Evolutionary conservation across 805 yeast genomes (phyloP).

Genomic region (Torulaspora delbrueckii): DNA sequence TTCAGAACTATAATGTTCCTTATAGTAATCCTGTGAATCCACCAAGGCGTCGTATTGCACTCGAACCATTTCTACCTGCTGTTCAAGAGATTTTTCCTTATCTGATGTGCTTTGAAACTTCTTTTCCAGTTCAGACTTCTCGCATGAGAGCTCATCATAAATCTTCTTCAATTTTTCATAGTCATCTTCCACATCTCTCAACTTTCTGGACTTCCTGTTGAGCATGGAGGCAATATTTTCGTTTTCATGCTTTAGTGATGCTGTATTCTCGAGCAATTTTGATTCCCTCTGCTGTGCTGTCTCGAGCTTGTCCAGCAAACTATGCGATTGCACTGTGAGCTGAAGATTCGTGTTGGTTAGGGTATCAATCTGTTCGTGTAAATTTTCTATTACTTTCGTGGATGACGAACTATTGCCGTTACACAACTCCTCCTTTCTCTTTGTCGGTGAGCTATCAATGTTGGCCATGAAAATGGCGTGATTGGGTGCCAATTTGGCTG

Average conservation of each 20-base stretch:
- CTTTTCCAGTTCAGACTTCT: constrained; percentile 7
- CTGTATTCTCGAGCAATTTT: constrained; percentile 48
- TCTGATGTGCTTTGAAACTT: constrained; percentile 8
- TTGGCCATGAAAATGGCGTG: constrained; percentile 29
- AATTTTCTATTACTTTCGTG: constrained; percentile 39
- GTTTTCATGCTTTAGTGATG: constrained; percentile 71
- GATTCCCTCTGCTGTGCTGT: constrained; percentile 38
- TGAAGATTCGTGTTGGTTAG: constrained; percentile 40
- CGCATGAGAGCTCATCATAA: constrained; percentile 3
- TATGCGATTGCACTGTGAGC: constrained; percentile 39
- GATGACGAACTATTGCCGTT: constrained; percentile 16
- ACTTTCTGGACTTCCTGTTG: constrained; percentile 64
- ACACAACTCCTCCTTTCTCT: constrained; percentile 2
- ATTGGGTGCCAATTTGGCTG: constrained; percentile 26
- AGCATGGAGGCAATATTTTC: constrained; percentile 66
- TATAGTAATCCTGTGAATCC: constrained; percentile 26
- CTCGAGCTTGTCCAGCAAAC: constrained; percentile 50
- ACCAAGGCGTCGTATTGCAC: constrained; percentile 25
- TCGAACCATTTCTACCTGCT: constrained; percentile 19
- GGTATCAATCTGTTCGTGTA: constrained; percentile 49
- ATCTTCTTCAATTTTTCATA: constrained; percentile 9
- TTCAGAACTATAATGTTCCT: constrained; percentile 23
- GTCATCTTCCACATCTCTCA: constrained; percentile 57
- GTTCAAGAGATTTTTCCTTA: constrained; percentile 11
- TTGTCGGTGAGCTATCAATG: constrained; percentile 23